Evolutionary conservation across 768 basidiomycete species (phyloP).

Genomic region (Chalciporus sphaerocephalus): DNA sequence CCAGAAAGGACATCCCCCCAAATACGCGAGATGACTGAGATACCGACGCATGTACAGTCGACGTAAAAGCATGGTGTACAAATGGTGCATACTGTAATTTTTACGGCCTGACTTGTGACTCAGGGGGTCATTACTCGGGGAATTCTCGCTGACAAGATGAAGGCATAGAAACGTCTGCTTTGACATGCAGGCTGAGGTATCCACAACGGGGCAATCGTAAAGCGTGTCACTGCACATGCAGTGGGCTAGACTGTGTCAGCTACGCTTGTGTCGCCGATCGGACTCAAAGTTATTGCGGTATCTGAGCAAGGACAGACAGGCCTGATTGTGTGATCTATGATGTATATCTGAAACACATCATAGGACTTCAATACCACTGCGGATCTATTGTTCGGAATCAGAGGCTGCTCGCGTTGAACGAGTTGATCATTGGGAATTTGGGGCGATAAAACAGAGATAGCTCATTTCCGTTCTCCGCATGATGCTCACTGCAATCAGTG

Average conservation of each 20-base stretch:
- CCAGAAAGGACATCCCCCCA: conserved; percentile 11
- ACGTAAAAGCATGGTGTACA: conserved; percentile 23
- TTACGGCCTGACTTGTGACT: conserved; percentile 11
- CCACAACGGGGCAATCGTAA: conserved; percentile 6
- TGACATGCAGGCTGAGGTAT: conserved; percentile 5
- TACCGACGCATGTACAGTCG: conserved; percentile 18
- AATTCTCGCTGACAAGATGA: conserved; percentile 14
- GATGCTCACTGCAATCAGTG: conserved; percentile 15
- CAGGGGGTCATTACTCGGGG: conserved; percentile 16
- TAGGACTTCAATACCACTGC: too few relatives aligned
- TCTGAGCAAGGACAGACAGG: conserved; percentile 15
- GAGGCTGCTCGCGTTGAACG: conserved; percentile 20
- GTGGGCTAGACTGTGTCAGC: conserved; percentile 8
- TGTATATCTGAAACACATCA: conserved; percentile 21
- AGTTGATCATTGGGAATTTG: conserved; percentile 7
- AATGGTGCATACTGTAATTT: conserved; percentile 5
- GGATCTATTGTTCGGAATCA: conserved; percentile 18
- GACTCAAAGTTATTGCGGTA: conserved; percentile 12
- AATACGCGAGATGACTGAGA: conserved; percentile 19
- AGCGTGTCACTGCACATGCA: conserved; percentile 18
- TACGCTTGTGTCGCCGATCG: conserved; percentile 7
- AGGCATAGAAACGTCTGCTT: conserved; percentile 14
- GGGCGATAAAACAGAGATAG: background rate
- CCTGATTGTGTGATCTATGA: conserved; percentile 22
- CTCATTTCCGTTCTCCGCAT: conserved; percentile 1